Conservation (phyloP, 2,329 filamentous ascomycete species). For the Lecanicillium sp. region DNA sequence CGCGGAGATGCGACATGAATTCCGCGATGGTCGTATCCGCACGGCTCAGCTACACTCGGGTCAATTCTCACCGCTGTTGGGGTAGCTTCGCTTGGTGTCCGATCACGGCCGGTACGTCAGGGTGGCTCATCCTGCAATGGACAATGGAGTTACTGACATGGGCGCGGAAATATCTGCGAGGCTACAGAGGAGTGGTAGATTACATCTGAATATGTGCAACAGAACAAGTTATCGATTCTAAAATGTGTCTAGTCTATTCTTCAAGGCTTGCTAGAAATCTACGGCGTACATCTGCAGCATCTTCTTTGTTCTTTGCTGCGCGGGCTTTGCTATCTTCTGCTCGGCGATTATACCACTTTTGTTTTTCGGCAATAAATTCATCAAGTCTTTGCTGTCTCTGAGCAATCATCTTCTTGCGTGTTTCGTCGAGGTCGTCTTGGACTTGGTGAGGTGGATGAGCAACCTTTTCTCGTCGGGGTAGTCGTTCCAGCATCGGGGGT, state of each 20-base stretch:
- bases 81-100: no score
- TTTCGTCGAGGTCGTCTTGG: background rate
- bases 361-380: conserved; percentile 14
- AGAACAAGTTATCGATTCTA: no score
- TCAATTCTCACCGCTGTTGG: no score
- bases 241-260: no score
- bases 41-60: no score
- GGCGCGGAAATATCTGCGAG: no score
- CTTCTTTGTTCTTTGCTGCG: conserved; percentile 5
- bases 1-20: background rate
- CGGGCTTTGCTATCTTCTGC: conserved; percentile 11
- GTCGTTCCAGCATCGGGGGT: conserved; percentile 15
- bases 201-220: no score
- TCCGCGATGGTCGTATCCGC: background rate
- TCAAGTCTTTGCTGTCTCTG: conserved; percentile 12
- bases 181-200: no score
- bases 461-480: conserved; percentile 10
- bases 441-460: background rate
- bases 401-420: conserved; percentile 5
- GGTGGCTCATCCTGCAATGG: no score
- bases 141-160: no score
- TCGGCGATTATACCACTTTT: conserved; percentile 14
- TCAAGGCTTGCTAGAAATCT: background rate
- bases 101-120: no score
- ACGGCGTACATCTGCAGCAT: conserved; percentile 6